These are phyloP conservation scores for Phaeophleospora eucalypticola DNA, from an alignment of 2,329 filamentous ascomycete species.

Conservation along the genomic window DNA sequence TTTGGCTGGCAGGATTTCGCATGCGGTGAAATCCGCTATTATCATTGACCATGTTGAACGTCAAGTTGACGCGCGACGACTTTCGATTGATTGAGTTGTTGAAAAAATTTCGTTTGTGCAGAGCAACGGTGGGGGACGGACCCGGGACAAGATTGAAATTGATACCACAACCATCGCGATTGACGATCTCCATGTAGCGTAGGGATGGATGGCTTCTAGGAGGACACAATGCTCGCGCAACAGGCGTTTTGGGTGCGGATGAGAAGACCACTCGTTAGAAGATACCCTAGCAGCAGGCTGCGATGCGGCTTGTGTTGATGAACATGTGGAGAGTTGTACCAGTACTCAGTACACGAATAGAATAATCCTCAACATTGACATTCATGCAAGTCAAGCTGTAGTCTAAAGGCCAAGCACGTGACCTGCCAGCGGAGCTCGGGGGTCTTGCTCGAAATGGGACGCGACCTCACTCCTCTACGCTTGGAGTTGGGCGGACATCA, in stretches of 20 bases:
- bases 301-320: background rate
- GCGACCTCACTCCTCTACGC: background rate
- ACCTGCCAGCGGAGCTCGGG: background rate
- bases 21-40: background rate
- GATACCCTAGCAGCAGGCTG: slow-evolving; percentile 20
- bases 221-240: slow-evolving; percentile 11
- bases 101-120: slow-evolving; percentile 3
- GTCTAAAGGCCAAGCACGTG: background rate
- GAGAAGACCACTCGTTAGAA: slow-evolving; percentile 14
- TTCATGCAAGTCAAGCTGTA: no score
- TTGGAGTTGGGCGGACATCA: no score
- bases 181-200: slow-evolving; percentile 15
- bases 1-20: background rate
- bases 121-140: background rate
- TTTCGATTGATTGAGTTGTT: background rate
- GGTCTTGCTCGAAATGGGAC: no score
- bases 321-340: background rate
- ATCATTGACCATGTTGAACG: background rate
- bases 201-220: background rate
- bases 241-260: slow-evolving; percentile 6
- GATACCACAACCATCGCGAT: slow-evolving; percentile 9
- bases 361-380: no score
- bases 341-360: background rate
- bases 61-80: background rate
- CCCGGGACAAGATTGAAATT: slow-evolving; percentile 2